phyloP scores from a whole-genome alignment of 2,329 filamentous ascomycete genomes.

The Cladophialophora yegresii region DNA sequence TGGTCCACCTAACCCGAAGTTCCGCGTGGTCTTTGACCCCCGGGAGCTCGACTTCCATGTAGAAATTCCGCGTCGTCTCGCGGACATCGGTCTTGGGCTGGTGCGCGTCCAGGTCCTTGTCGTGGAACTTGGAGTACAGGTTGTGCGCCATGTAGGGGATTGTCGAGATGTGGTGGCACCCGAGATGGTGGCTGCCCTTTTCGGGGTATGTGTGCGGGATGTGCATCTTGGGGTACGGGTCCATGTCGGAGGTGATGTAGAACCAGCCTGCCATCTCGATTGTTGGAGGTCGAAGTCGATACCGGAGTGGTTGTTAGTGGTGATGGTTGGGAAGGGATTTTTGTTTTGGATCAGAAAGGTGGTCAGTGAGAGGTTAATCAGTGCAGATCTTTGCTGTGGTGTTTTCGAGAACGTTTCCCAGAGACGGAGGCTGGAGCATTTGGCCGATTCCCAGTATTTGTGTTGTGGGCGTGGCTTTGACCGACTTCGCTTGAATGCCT shows the following conservation, averaged over 20 bases:
- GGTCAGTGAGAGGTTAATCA: not conserved
- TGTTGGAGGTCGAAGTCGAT: not conserved
- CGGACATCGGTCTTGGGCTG: conserved; percentile 31
- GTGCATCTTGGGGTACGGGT: conserved; percentile 31
- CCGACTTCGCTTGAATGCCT: not conserved
- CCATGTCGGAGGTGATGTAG: conserved; percentile 26
- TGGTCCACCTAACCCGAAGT: conserved; percentile 32
- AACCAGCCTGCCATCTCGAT: conserved; percentile 21
- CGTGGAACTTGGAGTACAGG: conserved; percentile 25
- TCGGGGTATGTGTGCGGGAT: conserved; percentile 32
- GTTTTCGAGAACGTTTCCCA: not conserved
- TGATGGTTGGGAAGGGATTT: not conserved
- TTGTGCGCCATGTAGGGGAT: conserved; percentile 31
- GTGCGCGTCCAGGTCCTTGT: conserved; percentile 29
- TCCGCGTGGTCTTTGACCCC: conserved; percentile 32
- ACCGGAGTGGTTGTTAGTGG: not conserved
- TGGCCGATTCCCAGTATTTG: not conserved
- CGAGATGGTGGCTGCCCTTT: conserved; percentile 27
- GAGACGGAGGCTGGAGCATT: too few relatives aligned
- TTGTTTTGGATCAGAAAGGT: not conserved
- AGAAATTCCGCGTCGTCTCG: conserved; percentile 32
- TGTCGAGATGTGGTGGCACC: conserved; percentile 23
- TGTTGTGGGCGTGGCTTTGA: not conserved
- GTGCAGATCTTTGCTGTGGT: too few relatives aligned
- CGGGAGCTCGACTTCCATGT: conserved; percentile 35